phyloP scores from a whole-genome alignment of 768 basidiomycete genomes.

The Udeniomyces megalosporus region DNA sequence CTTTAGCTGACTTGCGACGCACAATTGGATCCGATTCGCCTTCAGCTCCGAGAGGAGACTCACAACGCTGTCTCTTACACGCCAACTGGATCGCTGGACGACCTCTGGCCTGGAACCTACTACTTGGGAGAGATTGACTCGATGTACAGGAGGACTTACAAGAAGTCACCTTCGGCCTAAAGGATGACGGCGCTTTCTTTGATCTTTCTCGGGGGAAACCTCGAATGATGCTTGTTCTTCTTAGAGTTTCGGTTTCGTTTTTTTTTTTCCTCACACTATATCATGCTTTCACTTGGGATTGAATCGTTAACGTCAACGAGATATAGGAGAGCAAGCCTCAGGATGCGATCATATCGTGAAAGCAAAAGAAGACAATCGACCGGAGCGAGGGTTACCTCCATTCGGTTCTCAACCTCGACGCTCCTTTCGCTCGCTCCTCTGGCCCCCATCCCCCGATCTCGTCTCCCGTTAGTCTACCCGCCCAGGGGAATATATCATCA shows the following conservation, averaged over 20 bases:
- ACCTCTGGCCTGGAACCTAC: constrained; percentile 87
- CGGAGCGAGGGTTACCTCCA: too few relatives aligned
- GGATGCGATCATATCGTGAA: too few relatives aligned
- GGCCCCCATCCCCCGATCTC: neutral
- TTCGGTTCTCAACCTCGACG: neutral
- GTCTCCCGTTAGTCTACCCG: neutral
- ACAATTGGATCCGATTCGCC: neutral
- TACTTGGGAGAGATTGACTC: constrained; percentile 81
- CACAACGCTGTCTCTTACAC: constrained; percentile 76
- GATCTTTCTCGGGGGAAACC: neutral
- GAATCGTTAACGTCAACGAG: too few relatives aligned
- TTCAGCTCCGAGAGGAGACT: constrained; percentile 84
- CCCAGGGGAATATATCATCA: too few relatives aligned
- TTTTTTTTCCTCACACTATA: neutral
- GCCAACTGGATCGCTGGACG: constrained; percentile 69
- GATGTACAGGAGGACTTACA: constrained; percentile 84
- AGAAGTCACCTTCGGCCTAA: neutral
- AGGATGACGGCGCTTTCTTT: neutral
- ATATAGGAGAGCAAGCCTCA: too few relatives aligned
- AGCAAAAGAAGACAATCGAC: too few relatives aligned
- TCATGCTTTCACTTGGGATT: neutral
- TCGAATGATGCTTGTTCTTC: neutral
- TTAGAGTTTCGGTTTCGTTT: too few relatives aligned
- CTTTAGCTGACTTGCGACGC: too few relatives aligned
- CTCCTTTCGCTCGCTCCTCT: neutral